Evolutionary conservation across 139 green algal species (phyloP).

Genomic region (Picochlorum costavermella): DNA sequence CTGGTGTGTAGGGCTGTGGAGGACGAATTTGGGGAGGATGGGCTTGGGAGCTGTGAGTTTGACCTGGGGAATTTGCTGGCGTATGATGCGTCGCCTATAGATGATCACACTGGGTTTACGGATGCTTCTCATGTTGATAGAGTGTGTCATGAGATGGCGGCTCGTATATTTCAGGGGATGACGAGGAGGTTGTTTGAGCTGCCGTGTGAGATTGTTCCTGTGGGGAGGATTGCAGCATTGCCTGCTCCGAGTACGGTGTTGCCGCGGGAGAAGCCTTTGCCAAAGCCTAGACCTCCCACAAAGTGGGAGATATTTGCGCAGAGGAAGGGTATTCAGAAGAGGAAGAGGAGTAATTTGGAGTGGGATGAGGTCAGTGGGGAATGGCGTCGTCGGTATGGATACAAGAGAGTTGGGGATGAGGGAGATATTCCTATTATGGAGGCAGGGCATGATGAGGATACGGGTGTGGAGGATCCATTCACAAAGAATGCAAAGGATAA

Average conservation of each 20-base stretch:
- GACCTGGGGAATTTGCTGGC: conserved; percentile 80
- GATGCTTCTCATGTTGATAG: conserved; percentile 19
- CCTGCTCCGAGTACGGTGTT: conserved; percentile 59
- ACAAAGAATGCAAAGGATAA: conserved; percentile 54
- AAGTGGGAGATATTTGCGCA: conserved; percentile 92
- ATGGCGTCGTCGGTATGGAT: conserved; percentile 76
- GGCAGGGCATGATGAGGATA: conserved; percentile 61
- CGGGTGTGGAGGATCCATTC: conserved; percentile 79
- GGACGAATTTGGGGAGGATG: conserved; percentile 36
- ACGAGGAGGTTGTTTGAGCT: conserved; percentile 61
- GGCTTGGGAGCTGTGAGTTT: conserved; percentile 59
- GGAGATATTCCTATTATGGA: conserved; percentile 83
- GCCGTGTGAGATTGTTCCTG: conserved; percentile 45
- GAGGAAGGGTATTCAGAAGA: conserved; percentile 86
- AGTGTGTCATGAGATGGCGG: conserved; percentile 40
- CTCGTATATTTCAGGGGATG: conserved; percentile 61
- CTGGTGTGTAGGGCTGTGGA: neutral
- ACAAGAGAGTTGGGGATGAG: conserved; percentile 76
- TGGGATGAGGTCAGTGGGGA: conserved; percentile 75
- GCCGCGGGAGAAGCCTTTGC: conserved; percentile 74
- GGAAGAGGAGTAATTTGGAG: conserved; percentile 79
- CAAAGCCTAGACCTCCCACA: conserved; percentile 69
- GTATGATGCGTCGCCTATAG: conserved; percentile 58
- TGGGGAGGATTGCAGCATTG: conserved; percentile 64
- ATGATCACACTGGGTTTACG: conserved; percentile 11